Base-by-base conservation (phyloP, 345 rosid species). In the Syzygium aromaticum region DNA sequence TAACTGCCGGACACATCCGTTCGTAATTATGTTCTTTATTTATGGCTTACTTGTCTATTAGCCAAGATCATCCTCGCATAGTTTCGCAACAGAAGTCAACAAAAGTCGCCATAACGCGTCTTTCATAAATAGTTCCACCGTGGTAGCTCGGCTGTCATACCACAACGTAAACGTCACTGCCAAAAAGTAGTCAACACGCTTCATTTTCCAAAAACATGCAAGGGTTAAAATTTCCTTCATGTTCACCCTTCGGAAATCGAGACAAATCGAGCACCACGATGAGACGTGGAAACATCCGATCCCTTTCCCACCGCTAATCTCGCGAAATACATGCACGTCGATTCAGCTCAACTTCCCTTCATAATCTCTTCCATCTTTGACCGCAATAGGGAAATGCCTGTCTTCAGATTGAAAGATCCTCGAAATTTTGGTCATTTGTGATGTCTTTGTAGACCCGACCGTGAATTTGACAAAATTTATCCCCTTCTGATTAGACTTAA, bases 201-300 rank as follows among this genome's bases (percentile, higher is more conserved):
- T 67, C 77, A 30, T 1, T 61, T 61, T 12, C 67, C 0, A 59
- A 57, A 6, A 7, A 59, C 46, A 61, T n/a, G 16, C 67, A 61
- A 17, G 46, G 33, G 12, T 9, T 17, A 0, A 43, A 30, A 0
- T 16, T 67, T 17, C 6, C 11, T 1, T 16, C 3, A 7, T 8
- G 43, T 16, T 67, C 78, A 17, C 33, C 78, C 17, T 17, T 8
- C 3, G 78, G 23, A 67, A 33, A 67, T 30, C 78, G 17, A 67
- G 78, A 67, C 78, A 8, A 64, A 33, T 6, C 0, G 46, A 12
- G 43, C 77, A 63, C 40, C 30, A 15, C 40, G 33, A 5, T 30
- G 16, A 7, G 43, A 64, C 40, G 40, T 28, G 22, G 30, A 17
- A 3, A 15, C 77, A 64, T 43, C 77, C 43, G 43, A 30, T 30